These are phyloP conservation scores for Pythium volutum DNA, from an alignment of 352 stramenopile genomes.

Conservation along the genomic window DNA sequence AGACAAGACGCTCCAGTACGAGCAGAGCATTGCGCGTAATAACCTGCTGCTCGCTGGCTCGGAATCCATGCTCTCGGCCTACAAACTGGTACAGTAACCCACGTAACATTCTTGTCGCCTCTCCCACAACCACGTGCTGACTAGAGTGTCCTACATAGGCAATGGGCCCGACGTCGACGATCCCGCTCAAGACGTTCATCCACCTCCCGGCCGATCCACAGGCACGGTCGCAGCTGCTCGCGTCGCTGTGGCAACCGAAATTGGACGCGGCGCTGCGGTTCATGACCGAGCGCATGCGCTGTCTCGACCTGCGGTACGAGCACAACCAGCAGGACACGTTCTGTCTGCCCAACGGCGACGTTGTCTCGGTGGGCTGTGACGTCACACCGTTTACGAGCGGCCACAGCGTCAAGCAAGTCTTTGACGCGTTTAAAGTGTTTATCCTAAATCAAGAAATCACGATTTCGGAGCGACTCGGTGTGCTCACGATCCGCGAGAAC, in stretches of 20 bases:
- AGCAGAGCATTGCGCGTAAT: slow-evolving; percentile 8
- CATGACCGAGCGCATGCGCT: slow-evolving; percentile 11
- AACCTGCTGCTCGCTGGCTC: slow-evolving; percentile 12
- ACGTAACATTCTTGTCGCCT: too few relatives aligned
- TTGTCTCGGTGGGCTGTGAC: slow-evolving; percentile 12
- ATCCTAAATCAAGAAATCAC: slow-evolving; percentile 21
- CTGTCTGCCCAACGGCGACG: slow-evolving; percentile 10
- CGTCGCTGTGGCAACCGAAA: slow-evolving; percentile 1
- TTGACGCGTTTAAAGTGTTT: slow-evolving; percentile 18
- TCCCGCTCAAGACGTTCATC: slow-evolving; percentile 17
- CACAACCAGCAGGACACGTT: slow-evolving; percentile 8
- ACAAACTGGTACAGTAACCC: slow-evolving; percentile 9
- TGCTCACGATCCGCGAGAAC: slow-evolving; percentile 26
- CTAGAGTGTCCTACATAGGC: slow-evolving; percentile 9
- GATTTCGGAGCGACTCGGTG: slow-evolving; percentile 21
- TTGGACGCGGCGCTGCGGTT: slow-evolving; percentile 17
- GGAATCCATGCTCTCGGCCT: slow-evolving; percentile 16
- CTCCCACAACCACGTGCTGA: too few relatives aligned
- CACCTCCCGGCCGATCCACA: slow-evolving; percentile 6
- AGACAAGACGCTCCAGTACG: background rate
- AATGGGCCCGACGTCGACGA: slow-evolving; percentile 4
- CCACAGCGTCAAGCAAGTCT: slow-evolving; percentile 24
- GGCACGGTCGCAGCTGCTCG: background rate
- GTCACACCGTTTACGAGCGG: slow-evolving; percentile 15
- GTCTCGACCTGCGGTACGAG: slow-evolving; percentile 8